Percentiles rank a stretch among this genome's conserved stretches.
Evolutionary conservation across 202 grass and related monocot species (phyloP).

Genomic region (Musa balbisiana): DNA sequence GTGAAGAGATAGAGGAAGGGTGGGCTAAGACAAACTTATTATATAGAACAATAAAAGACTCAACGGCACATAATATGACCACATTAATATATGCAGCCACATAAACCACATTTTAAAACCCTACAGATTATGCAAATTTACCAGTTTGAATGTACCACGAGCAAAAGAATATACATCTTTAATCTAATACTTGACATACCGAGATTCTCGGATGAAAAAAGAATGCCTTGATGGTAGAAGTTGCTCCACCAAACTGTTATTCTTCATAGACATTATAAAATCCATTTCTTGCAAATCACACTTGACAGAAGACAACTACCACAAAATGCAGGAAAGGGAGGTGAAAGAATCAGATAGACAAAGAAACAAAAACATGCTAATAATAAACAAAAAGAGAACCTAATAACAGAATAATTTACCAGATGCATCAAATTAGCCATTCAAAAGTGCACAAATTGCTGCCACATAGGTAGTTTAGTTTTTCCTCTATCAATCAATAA

Average conservation of each 20-base stretch:
- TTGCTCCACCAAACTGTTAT: conserved; percentile 59
- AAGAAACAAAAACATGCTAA: no score
- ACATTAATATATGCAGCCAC: no score
- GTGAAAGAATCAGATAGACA: neutral
- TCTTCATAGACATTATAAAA: conserved; percentile 64
- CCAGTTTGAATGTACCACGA: neutral
- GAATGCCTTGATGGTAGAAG: conserved; percentile 75
- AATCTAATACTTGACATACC: conserved; percentile 46
- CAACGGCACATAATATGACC: no score
- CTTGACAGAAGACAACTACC: conserved; percentile 79
- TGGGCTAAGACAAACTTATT: no score
- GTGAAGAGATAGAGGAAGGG: no score
- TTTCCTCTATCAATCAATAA: neutral
- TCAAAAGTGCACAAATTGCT: neutral
- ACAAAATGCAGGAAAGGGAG: neutral
- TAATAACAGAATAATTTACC: neutral
- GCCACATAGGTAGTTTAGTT: neutral
- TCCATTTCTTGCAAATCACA: conserved; percentile 91
- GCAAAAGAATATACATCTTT: neutral
- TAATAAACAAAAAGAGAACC: neutral
- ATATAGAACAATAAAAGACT: no score
- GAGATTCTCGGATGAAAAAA: conserved; percentile 71
- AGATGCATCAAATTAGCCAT: neutral
- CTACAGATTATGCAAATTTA: neutral
- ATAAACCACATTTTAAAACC: no score